phyloP scores from a whole-genome alignment of 768 basidiomycete species.

The Leucosporidium creatinivorum region DNA sequence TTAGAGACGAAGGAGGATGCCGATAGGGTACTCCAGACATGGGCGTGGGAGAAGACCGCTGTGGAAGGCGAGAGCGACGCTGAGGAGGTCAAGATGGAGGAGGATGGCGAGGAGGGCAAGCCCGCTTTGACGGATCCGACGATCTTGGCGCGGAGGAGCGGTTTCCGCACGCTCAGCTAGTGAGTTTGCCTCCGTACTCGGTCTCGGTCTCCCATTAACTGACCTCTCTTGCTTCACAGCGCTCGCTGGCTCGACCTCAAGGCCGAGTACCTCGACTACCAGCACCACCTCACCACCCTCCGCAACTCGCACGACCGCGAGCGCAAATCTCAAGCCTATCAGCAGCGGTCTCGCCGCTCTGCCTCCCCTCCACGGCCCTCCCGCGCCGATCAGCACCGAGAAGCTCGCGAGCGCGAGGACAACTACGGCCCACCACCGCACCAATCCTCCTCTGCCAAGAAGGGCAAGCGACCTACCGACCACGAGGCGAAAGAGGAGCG shows the following conservation, averaged over 20 bases:
- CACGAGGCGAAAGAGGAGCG: too few species aligned
- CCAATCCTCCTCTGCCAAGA: not conserved
- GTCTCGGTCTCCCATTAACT: not conserved
- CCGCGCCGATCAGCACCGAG: not conserved
- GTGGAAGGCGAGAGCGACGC: not conserved
- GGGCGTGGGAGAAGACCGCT: slow-evolving; percentile 19
- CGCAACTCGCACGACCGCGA: not conserved
- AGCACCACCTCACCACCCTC: slow-evolving; percentile 5
- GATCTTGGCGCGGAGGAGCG: not conserved
- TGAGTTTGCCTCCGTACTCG: not conserved
- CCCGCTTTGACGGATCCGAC: not conserved
- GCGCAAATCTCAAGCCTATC: too few species aligned
- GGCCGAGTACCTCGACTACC: slow-evolving; percentile 33
- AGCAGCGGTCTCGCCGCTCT: not conserved
- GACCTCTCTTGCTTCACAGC: slow-evolving; percentile 7
- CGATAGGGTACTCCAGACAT: slow-evolving; percentile 1
- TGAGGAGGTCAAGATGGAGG: not conserved
- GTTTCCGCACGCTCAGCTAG: not conserved
- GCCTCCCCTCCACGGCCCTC: not conserved
- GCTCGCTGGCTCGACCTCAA: slow-evolving; percentile 24
- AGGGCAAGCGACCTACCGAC: not conserved
- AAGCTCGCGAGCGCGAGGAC: not conserved
- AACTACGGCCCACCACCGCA: not conserved
- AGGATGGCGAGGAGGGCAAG: slow-evolving; percentile 1
- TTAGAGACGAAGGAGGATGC: slow-evolving; percentile 15